These are phyloP conservation scores for Colletotrichum sp. DNA, from an alignment of 2,329 filamentous ascomycete species.

Conservation along the genomic window DNA sequence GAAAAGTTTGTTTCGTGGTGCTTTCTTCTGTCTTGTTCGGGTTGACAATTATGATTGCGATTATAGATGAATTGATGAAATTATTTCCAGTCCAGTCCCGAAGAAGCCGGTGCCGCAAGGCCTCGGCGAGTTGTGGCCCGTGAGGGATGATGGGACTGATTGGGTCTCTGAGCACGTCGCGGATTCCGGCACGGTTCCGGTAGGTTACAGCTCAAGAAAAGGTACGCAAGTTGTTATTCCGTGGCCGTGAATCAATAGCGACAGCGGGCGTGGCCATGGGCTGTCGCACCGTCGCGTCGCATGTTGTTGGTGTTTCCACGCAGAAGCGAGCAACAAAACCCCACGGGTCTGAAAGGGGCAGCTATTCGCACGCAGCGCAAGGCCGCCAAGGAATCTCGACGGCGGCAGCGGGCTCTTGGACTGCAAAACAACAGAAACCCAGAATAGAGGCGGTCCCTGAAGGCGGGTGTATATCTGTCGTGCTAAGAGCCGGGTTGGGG, in stretches of 20 bases:
- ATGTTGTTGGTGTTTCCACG: background rate
- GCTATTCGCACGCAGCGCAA: background rate
- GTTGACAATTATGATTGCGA: background rate
- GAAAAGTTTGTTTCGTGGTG: constrained; percentile 14
- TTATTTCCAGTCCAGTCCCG: background rate
- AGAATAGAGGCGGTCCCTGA: background rate
- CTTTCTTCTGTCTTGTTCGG: background rate
- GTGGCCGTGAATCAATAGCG: background rate
- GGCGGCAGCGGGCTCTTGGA: background rate
- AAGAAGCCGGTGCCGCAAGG: background rate
- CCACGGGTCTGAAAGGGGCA: background rate
- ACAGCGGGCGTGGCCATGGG: background rate
- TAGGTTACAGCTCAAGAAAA: background rate
- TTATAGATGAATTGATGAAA: background rate
- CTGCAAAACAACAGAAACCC: background rate
- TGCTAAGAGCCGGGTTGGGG: background rate
- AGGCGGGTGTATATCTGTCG: background rate
- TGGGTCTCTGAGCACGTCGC: background rate
- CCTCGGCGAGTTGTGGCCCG: background rate
- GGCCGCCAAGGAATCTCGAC: background rate
- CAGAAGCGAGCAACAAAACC: background rate
- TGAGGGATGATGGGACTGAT: background rate
- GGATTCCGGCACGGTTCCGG: background rate
- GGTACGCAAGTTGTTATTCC: background rate
- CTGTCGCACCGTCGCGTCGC: background rate